Base-by-base conservation (phyloP, 1,139 yeast genomes). In the Schwanniomyces etchellsii region DNA sequence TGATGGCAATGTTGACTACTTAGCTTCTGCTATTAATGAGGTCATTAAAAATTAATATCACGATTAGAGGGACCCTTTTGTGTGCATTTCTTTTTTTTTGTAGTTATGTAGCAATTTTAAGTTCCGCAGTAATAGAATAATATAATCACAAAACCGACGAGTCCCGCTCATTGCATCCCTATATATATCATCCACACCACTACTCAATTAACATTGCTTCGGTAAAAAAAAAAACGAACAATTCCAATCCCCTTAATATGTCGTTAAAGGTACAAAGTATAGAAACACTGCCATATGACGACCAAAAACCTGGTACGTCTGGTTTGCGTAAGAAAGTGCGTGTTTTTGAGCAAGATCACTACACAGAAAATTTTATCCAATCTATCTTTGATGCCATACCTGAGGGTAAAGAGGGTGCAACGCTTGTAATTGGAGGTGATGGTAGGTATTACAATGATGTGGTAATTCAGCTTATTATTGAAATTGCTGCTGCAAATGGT, bases 231-330 rank as follows among this genome's bases (percentile, higher is more conserved):
- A 9, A 9, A 18, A n/a, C n/a, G 10, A 9, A 18, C 21, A 18
- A 18, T 18, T 9, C 10, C 10, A 18, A 18, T 9, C 9, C 13
- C 14, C 16, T 13, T 14, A 30, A 30, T 12, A 37, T 37, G 40
- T 29, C 36, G 10, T 28, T 27, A 11, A 11, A 57, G 16, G 38
- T 55, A 33, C 44, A 57, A 48, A 44, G 56, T 13, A 48, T 67
- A 27, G 37, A 64, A 21, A 89, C 97, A n/a, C 76, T 71, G 14
- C 81, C 96, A 2, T 89, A 76, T 57, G 70, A 64, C 30, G 98
- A 89, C 61, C 98, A 91, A 58, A 91, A 89, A 56, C 98, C 98
- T 12, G 98, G 98, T 26, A 91, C 98, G 14, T 89, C 97, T 5
- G 98, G 98, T 20, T 76, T 91, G 35, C 77, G 98, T 51, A 91